These are phyloP conservation scores for Lentinula aciculospora DNA, from an alignment of 768 basidiomycete genomes.

Conservation along the genomic window DNA sequence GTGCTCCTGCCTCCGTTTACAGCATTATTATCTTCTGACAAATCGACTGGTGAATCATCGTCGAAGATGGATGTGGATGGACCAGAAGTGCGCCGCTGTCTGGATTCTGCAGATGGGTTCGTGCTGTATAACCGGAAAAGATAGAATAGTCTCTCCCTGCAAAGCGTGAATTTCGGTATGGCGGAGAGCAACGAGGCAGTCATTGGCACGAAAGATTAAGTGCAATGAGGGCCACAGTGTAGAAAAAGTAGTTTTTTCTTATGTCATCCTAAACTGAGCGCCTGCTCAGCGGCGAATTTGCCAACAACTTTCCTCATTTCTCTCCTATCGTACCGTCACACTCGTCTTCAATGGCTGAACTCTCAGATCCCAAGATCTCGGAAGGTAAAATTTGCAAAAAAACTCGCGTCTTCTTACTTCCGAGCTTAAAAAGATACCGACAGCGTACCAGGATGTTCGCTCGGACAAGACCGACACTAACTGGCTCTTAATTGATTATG, in stretches of 20 bases:
- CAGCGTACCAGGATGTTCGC: conserved; percentile 37
- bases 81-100: conserved; percentile 35
- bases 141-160: background rate
- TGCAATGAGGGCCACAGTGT: background rate
- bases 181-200: background rate
- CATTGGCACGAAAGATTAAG: background rate
- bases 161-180: conserved; percentile 1
- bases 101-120: conserved; percentile 7
- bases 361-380: conserved; percentile 65
- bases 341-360: conserved; percentile 61
- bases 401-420: background rate
- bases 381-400: conserved; percentile 48
- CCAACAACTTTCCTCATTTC: conserved; percentile 8
- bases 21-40: conserved; percentile 46
- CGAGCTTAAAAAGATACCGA: background rate
- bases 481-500: conserved; percentile 90
- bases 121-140: background rate
- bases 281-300: background rate
- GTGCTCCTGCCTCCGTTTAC: conserved; percentile 36
- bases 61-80: conserved; percentile 40
- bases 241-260: background rate
- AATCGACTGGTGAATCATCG: conserved; percentile 38
- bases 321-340: conserved; percentile 6
- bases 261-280: background rate
- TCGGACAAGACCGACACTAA: conserved; percentile 81